These are phyloP conservation scores for Vinca minor DNA, from an alignment of 257 asterid species.

Conservation along the genomic window DNA sequence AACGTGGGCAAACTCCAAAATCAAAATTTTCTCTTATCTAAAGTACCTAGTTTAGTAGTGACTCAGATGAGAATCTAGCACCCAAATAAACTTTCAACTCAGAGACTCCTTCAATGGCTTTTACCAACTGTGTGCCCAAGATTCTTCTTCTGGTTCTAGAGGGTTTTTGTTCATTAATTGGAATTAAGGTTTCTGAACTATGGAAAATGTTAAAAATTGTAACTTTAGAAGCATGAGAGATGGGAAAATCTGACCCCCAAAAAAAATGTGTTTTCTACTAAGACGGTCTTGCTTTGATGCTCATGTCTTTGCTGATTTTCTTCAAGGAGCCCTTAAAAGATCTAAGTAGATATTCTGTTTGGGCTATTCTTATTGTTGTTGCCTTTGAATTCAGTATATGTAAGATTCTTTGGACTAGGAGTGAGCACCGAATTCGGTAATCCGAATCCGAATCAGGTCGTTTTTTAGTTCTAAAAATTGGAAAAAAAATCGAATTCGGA, in stretches of 20 bases:
- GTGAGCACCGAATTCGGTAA: too few species aligned
- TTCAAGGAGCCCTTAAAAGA: too few species aligned
- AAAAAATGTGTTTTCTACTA: slow-evolving; percentile 46
- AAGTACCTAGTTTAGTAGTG: too few species aligned
- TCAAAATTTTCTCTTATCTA: too few species aligned
- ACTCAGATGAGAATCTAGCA: neutral
- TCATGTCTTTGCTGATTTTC: slow-evolving; percentile 54
- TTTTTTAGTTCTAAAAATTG: too few species aligned
- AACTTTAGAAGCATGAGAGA: slow-evolving; percentile 28
- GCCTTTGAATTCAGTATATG: slow-evolving; percentile 83
- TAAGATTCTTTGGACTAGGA: slow-evolving; percentile 19
- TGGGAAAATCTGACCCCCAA: slow-evolving; percentile 68
- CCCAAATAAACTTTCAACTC: slow-evolving; percentile 5
- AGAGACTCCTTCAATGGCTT: slow-evolving; percentile 8
- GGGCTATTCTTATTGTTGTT: slow-evolving; percentile 71
- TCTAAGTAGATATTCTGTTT: slow-evolving; percentile 44
- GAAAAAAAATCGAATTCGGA: too few species aligned
- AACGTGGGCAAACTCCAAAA: too few species aligned
- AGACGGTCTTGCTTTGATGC: slow-evolving; percentile 57
- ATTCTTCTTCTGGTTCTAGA: too few species aligned
- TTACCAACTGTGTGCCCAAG: neutral
- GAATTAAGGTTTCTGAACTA: slow-evolving; percentile 9
- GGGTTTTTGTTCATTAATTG: slow-evolving; percentile 14
- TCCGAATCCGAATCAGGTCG: too few species aligned
- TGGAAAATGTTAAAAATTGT: slow-evolving; percentile 22